Percentiles rank a stretch among this genome's conserved stretches.
phyloP scores from a whole-genome alignment of 2,329 filamentous ascomycete genomes.

The Colletotrichum sp. region DNA sequence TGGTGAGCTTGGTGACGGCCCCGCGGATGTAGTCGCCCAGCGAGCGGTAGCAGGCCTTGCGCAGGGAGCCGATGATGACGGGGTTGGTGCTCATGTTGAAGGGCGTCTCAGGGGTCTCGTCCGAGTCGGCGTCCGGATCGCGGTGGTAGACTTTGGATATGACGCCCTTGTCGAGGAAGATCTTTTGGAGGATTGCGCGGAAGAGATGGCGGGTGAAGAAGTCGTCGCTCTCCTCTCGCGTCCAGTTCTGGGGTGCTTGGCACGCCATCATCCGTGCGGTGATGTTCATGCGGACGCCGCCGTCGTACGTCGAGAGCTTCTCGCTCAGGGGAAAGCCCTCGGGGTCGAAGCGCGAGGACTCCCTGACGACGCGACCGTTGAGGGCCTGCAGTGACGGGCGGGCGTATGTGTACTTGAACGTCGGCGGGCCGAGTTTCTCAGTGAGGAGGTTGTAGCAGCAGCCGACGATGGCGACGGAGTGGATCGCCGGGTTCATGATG shows the following conservation, averaged over 20 bases:
- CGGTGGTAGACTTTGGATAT: slow-evolving; percentile 64
- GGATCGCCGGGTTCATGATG: slow-evolving; percentile 80
- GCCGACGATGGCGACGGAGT: slow-evolving; percentile 92
- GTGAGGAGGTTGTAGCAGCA: slow-evolving; percentile 98
- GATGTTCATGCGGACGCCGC: slow-evolving; percentile 86
- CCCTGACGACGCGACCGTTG: slow-evolving; percentile 71
- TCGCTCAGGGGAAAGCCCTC: slow-evolving; percentile 95
- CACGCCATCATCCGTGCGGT: slow-evolving; percentile 98
- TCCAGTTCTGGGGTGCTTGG: slow-evolving; percentile 95
- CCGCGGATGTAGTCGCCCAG: slow-evolving; percentile 82
- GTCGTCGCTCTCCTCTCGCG: slow-evolving; percentile 74
- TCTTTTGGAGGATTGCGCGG: slow-evolving; percentile 85
- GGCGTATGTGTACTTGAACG: slow-evolving; percentile 81
- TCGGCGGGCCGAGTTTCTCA: slow-evolving; percentile 84
- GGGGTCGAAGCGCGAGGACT: slow-evolving; percentile 78
- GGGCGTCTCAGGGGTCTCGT: slow-evolving; percentile 36
- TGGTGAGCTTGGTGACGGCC: slow-evolving; percentile 76
- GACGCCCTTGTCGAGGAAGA: slow-evolving; percentile 87
- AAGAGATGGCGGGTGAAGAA: slow-evolving; percentile 97
- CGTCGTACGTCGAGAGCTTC: slow-evolving; percentile 63
- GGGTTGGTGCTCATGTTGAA: slow-evolving; percentile 72
- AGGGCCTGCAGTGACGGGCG: slow-evolving; percentile 71
- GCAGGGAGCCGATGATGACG: slow-evolving; percentile 84
- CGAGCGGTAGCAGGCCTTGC: slow-evolving; percentile 78
- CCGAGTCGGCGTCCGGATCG: slow-evolving; percentile 29